Evolutionary conservation across 345 rosid species (phyloP).

Genomic region (Ceriops zippeliana): DNA sequence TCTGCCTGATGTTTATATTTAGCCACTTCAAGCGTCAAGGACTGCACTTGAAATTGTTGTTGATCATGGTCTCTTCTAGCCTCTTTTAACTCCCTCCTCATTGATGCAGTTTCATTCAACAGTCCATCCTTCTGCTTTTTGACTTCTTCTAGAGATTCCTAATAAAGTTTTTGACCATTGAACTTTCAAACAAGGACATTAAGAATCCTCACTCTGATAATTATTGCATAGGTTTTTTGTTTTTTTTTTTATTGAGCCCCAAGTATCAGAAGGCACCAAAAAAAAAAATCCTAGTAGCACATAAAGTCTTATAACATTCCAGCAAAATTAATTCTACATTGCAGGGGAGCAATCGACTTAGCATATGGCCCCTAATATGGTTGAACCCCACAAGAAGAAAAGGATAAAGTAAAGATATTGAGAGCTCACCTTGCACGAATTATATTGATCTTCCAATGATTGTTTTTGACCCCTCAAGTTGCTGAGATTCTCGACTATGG

Average conservation of each 20-base stretch:
- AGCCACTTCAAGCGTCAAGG: conserved; percentile 46
- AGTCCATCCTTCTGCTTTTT: conserved; percentile 63
- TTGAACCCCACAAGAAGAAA: not conserved
- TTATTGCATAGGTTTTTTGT: too few species aligned
- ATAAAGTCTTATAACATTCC: not conserved
- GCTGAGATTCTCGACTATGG: conserved; percentile 70
- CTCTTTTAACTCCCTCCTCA: conserved; percentile 65
- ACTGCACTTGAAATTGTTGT: conserved; percentile 48
- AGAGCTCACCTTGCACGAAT: conserved; percentile 60
- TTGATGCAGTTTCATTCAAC: conserved; percentile 58
- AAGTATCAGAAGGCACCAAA: too few species aligned
- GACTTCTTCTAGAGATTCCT: conserved; percentile 78
- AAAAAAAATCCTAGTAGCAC: too few species aligned
- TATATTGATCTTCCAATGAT: conserved; percentile 73
- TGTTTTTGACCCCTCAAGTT: conserved; percentile 66
- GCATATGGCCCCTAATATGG: not conserved
- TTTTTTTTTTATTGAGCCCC: too few species aligned
- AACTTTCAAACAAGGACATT: not conserved
- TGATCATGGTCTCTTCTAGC: conserved; percentile 65
- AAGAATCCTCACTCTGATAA: not conserved
- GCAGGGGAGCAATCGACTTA: not conserved
- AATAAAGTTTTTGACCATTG: conserved; percentile 11
- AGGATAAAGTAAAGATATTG: conserved; percentile 3
- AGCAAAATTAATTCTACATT: not conserved
- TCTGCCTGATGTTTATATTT: conserved; percentile 62